Percentiles rank a stretch among this genome's conserved stretches.
These are phyloP conservation scores for Ogataea wickerhamii DNA, from an alignment of 805 yeast genomes.

Conservation along the genomic window DNA sequence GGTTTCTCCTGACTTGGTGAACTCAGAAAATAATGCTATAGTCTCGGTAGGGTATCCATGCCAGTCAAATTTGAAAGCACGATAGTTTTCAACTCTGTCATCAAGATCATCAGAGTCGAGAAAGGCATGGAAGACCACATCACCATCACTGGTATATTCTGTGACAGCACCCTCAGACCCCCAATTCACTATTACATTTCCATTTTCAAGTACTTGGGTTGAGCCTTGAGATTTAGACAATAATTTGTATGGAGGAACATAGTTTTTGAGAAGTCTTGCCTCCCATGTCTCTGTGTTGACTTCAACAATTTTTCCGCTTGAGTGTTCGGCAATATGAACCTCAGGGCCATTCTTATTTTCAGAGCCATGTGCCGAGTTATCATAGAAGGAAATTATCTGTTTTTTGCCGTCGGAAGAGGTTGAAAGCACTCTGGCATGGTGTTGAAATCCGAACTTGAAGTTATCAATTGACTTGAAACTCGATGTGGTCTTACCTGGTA, in stretches of 20 bases:
- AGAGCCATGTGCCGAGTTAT: conserved; percentile 37
- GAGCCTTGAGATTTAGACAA: conserved; percentile 34
- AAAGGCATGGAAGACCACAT: conserved; percentile 33
- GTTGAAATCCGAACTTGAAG: conserved; percentile 35
- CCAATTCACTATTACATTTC: conserved; percentile 36
- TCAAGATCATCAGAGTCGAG: conserved; percentile 31
- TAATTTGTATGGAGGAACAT: conserved; percentile 12
- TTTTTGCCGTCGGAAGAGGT: conserved; percentile 25
- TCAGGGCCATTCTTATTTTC: conserved; percentile 31
- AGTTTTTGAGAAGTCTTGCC: conserved; percentile 24
- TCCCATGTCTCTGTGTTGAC: conserved; percentile 29
- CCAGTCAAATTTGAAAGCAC: conserved; percentile 37
- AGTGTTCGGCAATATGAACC: conserved; percentile 22
- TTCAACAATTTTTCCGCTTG: conserved; percentile 36
- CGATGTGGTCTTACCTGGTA: conserved; percentile 15
- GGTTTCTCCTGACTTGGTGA: conserved; percentile 18
- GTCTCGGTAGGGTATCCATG: conserved; percentile 33
- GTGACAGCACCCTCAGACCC: conserved; percentile 40
- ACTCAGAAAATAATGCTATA: conserved; percentile 26
- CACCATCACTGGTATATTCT: conserved; percentile 29
- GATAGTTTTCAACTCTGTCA: conserved; percentile 30
- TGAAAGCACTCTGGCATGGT: conserved; percentile 33
- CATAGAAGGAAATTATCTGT: conserved; percentile 35
- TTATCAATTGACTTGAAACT: conserved; percentile 16
- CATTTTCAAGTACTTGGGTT: conserved; percentile 32